phyloP scores from a whole-genome alignment of 768 basidiomycete genomes.

The Russula vinacea region DNA sequence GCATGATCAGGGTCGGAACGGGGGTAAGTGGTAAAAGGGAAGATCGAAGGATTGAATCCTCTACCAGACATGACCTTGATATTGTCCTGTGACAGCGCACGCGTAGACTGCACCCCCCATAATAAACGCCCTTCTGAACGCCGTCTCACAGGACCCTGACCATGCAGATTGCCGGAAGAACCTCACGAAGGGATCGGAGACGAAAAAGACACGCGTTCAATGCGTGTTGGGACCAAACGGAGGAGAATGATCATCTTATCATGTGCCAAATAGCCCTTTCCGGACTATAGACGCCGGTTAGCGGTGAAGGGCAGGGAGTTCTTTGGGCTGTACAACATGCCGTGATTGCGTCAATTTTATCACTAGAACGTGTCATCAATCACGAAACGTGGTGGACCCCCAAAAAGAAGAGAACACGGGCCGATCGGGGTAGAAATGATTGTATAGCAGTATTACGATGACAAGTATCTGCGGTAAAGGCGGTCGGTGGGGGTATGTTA shows the following conservation, averaged over 20 bases:
- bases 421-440: not conserved
- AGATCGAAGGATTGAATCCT: slow-evolving; percentile 13
- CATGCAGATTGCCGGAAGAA: slow-evolving; percentile 17
- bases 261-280: slow-evolving; percentile 21
- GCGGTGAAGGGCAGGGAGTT: slow-evolving; percentile 7
- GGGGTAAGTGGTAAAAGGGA: slow-evolving; percentile 15
- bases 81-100: slow-evolving; percentile 20
- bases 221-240: slow-evolving; percentile 25
- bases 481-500: not conserved
- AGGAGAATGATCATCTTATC: slow-evolving; percentile 24
- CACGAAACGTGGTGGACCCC: slow-evolving; percentile 11
- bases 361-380: slow-evolving; percentile 18
- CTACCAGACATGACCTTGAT: slow-evolving; percentile 21
- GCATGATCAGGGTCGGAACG: slow-evolving; percentile 6
- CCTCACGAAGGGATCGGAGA: slow-evolving; percentile 12
- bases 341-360: slow-evolving; percentile 27
- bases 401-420: not conserved
- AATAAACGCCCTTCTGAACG: slow-evolving; percentile 13
- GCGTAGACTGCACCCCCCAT: slow-evolving; percentile 19
- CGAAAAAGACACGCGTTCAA: slow-evolving; percentile 22
- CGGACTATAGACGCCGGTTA: slow-evolving; percentile 7
- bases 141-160: slow-evolving; percentile 11
- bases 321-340: slow-evolving; percentile 16
- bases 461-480: slow-evolving; percentile 5
- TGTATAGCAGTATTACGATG: slow-evolving; percentile 1